Percentiles rank a stretch among this genome's conserved stretches.
phyloP scores from a whole-genome alignment of 371 early-diverging fungal genomes.

The Funneliformis caledonium region DNA sequence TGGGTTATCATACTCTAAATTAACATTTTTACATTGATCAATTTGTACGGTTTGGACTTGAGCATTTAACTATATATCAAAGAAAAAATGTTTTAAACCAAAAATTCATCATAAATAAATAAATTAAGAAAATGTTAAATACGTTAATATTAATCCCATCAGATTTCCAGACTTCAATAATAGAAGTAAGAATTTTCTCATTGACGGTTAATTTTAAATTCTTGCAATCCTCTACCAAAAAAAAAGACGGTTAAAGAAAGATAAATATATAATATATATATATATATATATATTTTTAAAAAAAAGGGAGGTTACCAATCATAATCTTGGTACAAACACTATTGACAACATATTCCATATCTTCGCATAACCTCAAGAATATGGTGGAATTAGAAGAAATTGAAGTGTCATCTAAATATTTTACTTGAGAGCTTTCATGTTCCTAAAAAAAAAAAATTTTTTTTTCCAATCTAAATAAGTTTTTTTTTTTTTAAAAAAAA shows the following conservation, averaged over 20 bases:
- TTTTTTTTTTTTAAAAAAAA: neutral
- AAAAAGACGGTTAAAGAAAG: neutral
- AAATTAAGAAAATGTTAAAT: neutral
- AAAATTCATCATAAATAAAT: too few species aligned
- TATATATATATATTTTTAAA: neutral
- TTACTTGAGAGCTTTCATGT: constrained; percentile 10
- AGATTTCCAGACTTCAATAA: constrained; percentile 34
- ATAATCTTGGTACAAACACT: constrained; percentile 32
- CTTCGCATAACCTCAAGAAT: constrained; percentile 25
- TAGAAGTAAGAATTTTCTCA: constrained; percentile 35
- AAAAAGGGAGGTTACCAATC: constrained; percentile 16
- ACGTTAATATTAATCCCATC: constrained; percentile 21
- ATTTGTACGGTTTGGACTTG: constrained; percentile 38
- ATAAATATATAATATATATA: neutral
- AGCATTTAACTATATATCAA: constrained; percentile 24
- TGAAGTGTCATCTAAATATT: constrained; percentile 8
- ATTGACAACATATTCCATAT: constrained; percentile 27
- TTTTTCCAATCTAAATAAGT: neutral
- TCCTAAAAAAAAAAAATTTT: neutral
- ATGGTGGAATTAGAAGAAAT: constrained; percentile 27
- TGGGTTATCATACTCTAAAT: constrained; percentile 19
- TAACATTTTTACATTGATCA: constrained; percentile 30
- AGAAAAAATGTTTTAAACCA: neutral
- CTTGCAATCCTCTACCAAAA: constrained; percentile 32
- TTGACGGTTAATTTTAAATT: constrained; percentile 24